Base-by-base conservation (phyloP, 1,284 basidiomycete genomes). In the Inonotus obliquus region DNA sequence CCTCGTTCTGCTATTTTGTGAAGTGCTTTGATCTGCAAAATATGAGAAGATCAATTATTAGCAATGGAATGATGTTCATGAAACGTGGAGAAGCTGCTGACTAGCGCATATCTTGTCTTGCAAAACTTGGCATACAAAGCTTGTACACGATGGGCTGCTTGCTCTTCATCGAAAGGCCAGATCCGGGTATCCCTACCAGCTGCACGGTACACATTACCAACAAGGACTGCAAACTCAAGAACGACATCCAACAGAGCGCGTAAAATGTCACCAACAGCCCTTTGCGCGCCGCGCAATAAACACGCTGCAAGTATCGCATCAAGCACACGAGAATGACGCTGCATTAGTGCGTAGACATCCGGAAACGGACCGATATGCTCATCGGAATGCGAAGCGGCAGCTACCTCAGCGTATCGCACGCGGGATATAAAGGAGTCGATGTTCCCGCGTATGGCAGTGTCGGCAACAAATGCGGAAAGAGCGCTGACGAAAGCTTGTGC, bases 301-400 rank as follows among this genome's bases (percentile, higher is more conserved):
- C 91, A 94, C 11, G 90, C 86, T 57, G 81, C 85, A 27, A 94
- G 78, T 32, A 95, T 86, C 64, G 87, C 81, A 69, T 94, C 88
- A 66, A 95, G 73, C 55, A 91, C 75, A 4, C 75, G 72, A 1
- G 89, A 88, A 72, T 95, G 92, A 45, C 81, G 79, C 10, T 81
- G 77, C 0, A 89, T 82, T 11, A 94, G 78, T 21, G 85, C 80
- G 70, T 93, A 93, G 4, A 93, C 84, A 63, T 93, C 91, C n/a
- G 79, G 73, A 67, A 87, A 88, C 14, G 70, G 69, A 4, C 73
- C 68, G 25, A 71, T 68, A 25, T 67, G 56, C 1, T 68, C 60
- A 21, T 54, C 64, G 1, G 66, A 62, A 23, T 66, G 57, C 5
- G 67, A 62, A 4, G 66, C 64, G 1, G 60, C 66, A 32, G 14